Evolutionary conservation across 495 filamentous ascomycete genomes (phyloP), one percentile per base, ranked within the genome.

Genomic region (Penicillium ochrochloron): DNA sequence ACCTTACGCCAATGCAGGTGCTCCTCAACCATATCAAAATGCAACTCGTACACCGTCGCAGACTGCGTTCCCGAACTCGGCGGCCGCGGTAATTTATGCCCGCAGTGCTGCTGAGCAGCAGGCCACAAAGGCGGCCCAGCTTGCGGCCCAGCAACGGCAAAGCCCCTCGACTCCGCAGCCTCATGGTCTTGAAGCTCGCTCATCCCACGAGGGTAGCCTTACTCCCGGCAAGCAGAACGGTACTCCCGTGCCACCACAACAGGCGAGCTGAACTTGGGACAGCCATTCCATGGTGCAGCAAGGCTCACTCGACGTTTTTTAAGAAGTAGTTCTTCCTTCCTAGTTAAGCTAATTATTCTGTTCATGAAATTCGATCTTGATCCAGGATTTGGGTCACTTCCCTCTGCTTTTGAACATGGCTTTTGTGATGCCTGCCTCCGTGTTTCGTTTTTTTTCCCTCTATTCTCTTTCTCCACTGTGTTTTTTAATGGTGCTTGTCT

Each of bases 101-200:
- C 73, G 78, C 46, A 83, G 73, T 70, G 78, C 78, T 5, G 76
- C 78, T 25, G 82, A 84, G 61, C 82, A 58, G 62, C 82, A 82
- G 68, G 77, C 79, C n/a, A 70, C 74, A 3, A 83, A 77, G 69
- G 74, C 77, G 69, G 74, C 77, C 31, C 80, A 84, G 61, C 53
- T 81, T 48, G 79, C 76, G 6, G 76, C 75, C 33, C 72, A 77
- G 37, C 70, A 70, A 34, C 68, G 73, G 41, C 77, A 78, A 61
- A 74, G 71, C 19, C 77, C 78, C 0, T 72, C 73, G 9, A 82
- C 82, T 31, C 80, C 81, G 25, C 81, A 83, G 55, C 72, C 80
- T 34, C 41, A 68, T 8, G 51, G 64, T 17, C 41, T 62, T 19
- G 72, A 76, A 21, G 59, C 70, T 42, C 64, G 70, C 57, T 61